Evolutionary conservation across 2,329 filamentous ascomycete genomes (phyloP).

Genomic region (Arthroderma sp.): DNA sequence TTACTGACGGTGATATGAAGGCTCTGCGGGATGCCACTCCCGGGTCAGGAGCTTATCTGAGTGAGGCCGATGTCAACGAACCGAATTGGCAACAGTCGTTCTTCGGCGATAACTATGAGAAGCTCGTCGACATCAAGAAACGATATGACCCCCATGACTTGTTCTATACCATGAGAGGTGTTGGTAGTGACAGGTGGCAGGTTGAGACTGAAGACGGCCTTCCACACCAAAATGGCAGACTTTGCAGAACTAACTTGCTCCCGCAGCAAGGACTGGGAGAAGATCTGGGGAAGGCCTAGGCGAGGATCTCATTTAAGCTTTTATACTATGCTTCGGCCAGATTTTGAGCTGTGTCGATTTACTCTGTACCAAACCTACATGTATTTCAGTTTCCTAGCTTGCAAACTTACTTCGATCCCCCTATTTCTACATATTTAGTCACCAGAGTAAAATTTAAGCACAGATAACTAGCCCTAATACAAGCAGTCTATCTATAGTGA

Average conservation of each 20-base stretch:
- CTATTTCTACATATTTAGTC: too few species aligned
- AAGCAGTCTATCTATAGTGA: too few species aligned
- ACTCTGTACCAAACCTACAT: too few species aligned
- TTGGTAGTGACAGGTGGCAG: slow-evolving; percentile 5
- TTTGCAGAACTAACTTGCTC: neutral
- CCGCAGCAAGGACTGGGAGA: too few species aligned
- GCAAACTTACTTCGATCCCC: too few species aligned
- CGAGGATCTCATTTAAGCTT: too few species aligned
- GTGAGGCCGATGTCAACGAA: slow-evolving; percentile 9
- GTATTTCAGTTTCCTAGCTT: too few species aligned
- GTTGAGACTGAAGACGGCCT: neutral
- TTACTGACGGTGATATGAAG: slow-evolving; percentile 20
- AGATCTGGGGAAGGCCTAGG: too few species aligned
- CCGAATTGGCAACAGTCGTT: slow-evolving; percentile 14
- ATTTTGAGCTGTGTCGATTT: too few species aligned
- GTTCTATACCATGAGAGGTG: slow-evolving; percentile 1
- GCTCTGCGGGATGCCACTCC: slow-evolving; percentile 22
- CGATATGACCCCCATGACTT: slow-evolving; percentile 15
- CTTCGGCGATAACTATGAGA: slow-evolving; percentile 15
- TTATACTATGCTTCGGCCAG: too few species aligned
- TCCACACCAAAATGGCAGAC: neutral
- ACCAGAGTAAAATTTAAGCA: too few species aligned
- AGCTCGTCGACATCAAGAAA: slow-evolving; percentile 16
- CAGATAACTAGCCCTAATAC: too few species aligned
- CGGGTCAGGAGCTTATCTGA: neutral